Percentiles rank a stretch among this genome's conserved stretches.
Evolutionary conservation across 495 filamentous ascomycete genomes (phyloP).

Genomic region (Aspergillus saccharolyticus): DNA sequence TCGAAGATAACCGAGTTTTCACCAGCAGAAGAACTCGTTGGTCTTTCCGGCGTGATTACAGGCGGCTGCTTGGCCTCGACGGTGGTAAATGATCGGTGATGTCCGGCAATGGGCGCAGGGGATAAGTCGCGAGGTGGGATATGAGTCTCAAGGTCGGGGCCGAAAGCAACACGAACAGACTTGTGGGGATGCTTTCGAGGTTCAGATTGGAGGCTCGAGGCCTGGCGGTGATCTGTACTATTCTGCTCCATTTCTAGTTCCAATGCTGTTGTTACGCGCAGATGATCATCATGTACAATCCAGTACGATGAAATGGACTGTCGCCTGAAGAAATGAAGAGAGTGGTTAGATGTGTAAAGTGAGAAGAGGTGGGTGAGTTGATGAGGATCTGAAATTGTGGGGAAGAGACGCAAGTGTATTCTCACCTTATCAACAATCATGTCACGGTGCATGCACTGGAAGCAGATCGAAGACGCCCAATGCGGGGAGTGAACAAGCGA

Average conservation of each 20-base stretch:
- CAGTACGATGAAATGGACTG: conserved; percentile 11
- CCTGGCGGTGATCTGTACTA: conserved; percentile 19
- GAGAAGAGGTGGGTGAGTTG: neutral
- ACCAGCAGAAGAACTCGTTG: conserved; percentile 33
- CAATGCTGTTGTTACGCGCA: conserved; percentile 39
- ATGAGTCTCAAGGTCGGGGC: conserved; percentile 39
- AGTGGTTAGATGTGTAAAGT: neutral
- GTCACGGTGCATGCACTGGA: conserved; percentile 13
- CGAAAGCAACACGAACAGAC: conserved; percentile 44
- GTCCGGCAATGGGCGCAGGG: conserved; percentile 31
- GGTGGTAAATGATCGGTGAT: conserved; percentile 39
- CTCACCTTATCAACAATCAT: conserved; percentile 19
- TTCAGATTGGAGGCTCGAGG: conserved; percentile 28
- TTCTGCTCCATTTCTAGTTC: conserved; percentile 37
- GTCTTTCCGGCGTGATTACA: conserved; percentile 21
- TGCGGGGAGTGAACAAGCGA: conserved; percentile 11
- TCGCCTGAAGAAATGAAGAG: conserved; percentile 8
- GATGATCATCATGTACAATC: conserved; percentile 33
- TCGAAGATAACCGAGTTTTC: conserved; percentile 25
- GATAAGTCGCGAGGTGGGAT: conserved; percentile 41
- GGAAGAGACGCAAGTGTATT: neutral
- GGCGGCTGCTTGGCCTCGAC: conserved; percentile 29
- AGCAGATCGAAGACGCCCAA: conserved; percentile 15
- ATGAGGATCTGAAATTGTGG: neutral
- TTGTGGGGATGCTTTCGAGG: conserved; percentile 33